Evolutionary conservation across 495 filamentous ascomycete species (phyloP), one percentile per base, ranked within the genome.

Genomic region (Aspergillus mulundensis): DNA sequence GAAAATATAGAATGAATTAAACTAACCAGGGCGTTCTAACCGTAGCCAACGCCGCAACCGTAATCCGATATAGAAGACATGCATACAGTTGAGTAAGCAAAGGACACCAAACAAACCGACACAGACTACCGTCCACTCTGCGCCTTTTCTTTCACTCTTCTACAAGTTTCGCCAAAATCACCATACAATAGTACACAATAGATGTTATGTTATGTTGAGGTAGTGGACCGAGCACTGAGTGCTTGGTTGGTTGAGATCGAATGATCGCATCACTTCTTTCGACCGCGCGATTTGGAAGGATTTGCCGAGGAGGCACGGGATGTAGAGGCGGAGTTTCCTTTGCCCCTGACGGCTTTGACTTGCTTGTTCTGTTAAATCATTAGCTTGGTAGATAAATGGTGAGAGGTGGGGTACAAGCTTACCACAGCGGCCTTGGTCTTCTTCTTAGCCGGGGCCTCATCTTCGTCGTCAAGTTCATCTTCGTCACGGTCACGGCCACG

Each of bases 391-490:
- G 30, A 12, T 28, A 7, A 16, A 54, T 43, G 24, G 16, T 50
- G 41, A 52, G n/a, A 48, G 4, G 15, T 53, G 39, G n/a, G 39
- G 38, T 16, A 25, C 16, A 40, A 45, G 52, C 77, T 69, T 71
- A 86, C 84, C 73, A 85, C 83, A 51, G 90, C 87, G 55, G 84
- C 87, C 81, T 95, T 96, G 15, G 83, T 80, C 80, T 94, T 95
- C 83, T 97, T 98, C 82, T 91, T 91, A 1, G 84, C 85, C 30
- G 93, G 91, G 1, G 86, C 85, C 66, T 85, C 81, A 18, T 89
- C 90, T 56, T 96, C 92, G 8, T 78, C 73, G 43, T 83, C 82
- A 6, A 74, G 81, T 48, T 94, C 89, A 54, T 89, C 89, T 2
- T 90, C 87, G 25, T 88, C 86, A 5, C 79, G 79, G 60, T 87